A percentile compares a stretch with the other conserved stretches of the same genome.
These are phyloP conservation scores for Canavalia gladiata DNA, from an alignment of 306 rosid species.

Conservation along the genomic window DNA sequence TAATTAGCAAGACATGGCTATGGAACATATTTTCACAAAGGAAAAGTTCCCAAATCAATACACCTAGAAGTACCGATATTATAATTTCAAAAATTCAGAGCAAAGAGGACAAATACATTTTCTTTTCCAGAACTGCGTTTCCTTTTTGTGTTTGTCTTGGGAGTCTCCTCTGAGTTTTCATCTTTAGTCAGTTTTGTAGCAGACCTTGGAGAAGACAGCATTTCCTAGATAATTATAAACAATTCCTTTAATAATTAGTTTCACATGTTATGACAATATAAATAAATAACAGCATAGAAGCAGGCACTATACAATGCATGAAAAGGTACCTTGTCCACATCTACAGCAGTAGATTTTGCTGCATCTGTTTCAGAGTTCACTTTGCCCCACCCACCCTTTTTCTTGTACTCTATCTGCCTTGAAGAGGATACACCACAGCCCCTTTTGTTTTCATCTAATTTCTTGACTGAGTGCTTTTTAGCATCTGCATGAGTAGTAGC, in stretches of 20 bases:
- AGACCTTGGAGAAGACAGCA: constrained; percentile 60
- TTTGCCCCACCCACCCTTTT: constrained; percentile 59
- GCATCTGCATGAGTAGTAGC: constrained; percentile 61
- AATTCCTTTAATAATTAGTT: background rate
- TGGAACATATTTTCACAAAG: constrained; percentile 20
- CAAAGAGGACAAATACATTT: constrained; percentile 55
- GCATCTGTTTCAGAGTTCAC: constrained; percentile 50
- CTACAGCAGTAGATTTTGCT: constrained; percentile 58
- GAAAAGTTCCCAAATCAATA: constrained; percentile 5
- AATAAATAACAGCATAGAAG: constrained; percentile 27
- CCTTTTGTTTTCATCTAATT: constrained; percentile 60
- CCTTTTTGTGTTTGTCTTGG: constrained; percentile 71
- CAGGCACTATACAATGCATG: constrained; percentile 26
- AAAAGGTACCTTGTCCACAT: constrained; percentile 62
- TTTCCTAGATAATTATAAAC: constrained; percentile 58
- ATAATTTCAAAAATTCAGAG: background rate
- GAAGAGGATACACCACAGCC: constrained; percentile 59
- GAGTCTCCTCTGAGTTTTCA: constrained; percentile 59
- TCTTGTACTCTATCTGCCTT: constrained; percentile 64
- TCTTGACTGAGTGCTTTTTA: constrained; percentile 69
- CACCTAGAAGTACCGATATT: constrained; percentile 3
- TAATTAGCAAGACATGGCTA: constrained; percentile 33
- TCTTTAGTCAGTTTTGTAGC: constrained; percentile 57
- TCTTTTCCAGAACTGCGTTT: constrained; percentile 66
- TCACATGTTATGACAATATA: background rate